Conservation (phyloP, 371 early-diverging fungal species). For the Apophysomyces ossiformis region DNA sequence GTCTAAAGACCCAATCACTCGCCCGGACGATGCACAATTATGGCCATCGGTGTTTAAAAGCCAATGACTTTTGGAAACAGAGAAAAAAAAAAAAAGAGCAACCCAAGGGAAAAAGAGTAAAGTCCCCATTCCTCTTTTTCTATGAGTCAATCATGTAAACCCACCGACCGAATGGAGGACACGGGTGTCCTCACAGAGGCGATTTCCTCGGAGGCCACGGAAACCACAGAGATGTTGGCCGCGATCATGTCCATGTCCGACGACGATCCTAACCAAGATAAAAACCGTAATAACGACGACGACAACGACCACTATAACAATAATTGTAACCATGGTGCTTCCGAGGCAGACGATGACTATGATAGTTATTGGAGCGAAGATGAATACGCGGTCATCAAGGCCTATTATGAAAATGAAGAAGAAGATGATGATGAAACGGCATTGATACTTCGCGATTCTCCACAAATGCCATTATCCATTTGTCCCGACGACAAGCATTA, state of each 20-base stretch:
- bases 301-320: no score
- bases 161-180: conserved; percentile 11
- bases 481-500: conserved; percentile 3
- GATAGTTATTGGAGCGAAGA: conserved; percentile 19
- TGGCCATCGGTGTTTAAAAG: conserved; percentile 2
- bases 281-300: not conserved
- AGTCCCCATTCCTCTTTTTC: not conserved
- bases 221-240: conserved; percentile 10
- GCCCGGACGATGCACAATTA: not conserved
- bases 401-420: conserved; percentile 20
- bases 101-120: not conserved
- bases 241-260: conserved; percentile 4
- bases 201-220: conserved; percentile 7
- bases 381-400: conserved; percentile 16
- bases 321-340: no score
- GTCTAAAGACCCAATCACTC: not conserved
- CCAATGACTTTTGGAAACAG: not conserved
- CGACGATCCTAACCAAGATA: conserved; percentile 11
- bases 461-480: conserved; percentile 6
- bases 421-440: conserved; percentile 10
- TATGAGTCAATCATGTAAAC: conserved; percentile 10
- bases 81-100: not conserved
- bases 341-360: conserved; percentile 11
- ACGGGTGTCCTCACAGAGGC: conserved; percentile 6
- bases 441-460: not conserved